These are phyloP conservation scores for Bipolaris zeicola DNA, from an alignment of 2,329 filamentous ascomycete species.

Conservation along the genomic window DNA sequence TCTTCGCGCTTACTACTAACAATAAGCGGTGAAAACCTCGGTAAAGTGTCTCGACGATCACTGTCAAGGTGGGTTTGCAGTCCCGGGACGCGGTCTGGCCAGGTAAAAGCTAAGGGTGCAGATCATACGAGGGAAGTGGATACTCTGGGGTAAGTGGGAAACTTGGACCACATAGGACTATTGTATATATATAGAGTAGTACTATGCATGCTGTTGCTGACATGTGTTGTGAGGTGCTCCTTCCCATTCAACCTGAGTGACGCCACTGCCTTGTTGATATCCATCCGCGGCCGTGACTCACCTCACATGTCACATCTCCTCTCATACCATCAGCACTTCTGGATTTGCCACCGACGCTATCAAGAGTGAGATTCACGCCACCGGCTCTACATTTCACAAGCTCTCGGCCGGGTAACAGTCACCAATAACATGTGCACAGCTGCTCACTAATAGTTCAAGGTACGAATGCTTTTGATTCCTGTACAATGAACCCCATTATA, in stretches of 20 bases:
- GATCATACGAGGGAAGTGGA: neutral
- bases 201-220: too few relatives aligned
- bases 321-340: neutral
- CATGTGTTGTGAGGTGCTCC: neutral
- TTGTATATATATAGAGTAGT: too few relatives aligned
- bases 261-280: neutral
- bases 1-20: neutral
- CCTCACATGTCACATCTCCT: neutral
- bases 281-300: neutral
- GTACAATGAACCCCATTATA: neutral
- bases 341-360: neutral
- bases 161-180: too few relatives aligned
- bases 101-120: neutral
- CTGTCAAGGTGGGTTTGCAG: neutral
- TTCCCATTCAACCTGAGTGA: neutral
- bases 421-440: neutral
- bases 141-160: neutral
- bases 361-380: neutral
- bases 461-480: neutral
- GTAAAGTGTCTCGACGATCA: neutral
- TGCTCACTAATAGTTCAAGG: neutral
- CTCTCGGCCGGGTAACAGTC: slow-evolving; percentile 1
- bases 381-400: neutral
- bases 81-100: neutral
- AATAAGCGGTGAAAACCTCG: slow-evolving; percentile 3